Conservation (phyloP, 345 rosid genomes). For the Acer yangbiense region DNA sequence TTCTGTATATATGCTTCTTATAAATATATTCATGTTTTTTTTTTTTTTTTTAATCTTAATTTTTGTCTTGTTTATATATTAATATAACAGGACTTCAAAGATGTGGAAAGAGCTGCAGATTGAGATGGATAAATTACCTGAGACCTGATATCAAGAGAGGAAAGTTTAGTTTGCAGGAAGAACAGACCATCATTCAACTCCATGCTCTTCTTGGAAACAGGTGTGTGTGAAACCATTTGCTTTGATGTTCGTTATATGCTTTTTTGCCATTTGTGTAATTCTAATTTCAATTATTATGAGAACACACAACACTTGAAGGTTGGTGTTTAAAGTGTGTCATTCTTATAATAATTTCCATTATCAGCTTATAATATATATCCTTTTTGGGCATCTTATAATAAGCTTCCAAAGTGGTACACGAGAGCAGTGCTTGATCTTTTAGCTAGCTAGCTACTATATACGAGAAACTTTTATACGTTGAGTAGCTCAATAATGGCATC, state of each 20-base stretch:
- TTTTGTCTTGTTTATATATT: background rate
- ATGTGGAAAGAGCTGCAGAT: constrained; percentile 68
- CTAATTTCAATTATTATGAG: too few relatives aligned
- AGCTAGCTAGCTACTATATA: too few relatives aligned
- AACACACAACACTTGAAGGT: background rate
- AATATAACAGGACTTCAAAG: constrained; percentile 47
- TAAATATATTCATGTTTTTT: too few relatives aligned
- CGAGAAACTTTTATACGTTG: too few relatives aligned
- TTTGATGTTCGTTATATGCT: background rate
- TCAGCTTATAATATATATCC: too few relatives aligned
- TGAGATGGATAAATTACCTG: constrained; percentile 65
- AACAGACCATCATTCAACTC: constrained; percentile 57
- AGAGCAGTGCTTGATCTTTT: background rate
- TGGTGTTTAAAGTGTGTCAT: background rate
- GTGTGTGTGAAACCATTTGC: constrained; percentile 16
- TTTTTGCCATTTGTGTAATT: too few relatives aligned
- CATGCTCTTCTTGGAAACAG: constrained; percentile 64
- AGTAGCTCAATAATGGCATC: background rate
- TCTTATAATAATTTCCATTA: background rate
- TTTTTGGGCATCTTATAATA: too few relatives aligned
- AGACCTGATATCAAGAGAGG: constrained; percentile 66
- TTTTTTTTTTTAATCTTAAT: too few relatives aligned
- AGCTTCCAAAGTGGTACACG: too few relatives aligned
- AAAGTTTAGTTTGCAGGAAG: constrained; percentile 55
- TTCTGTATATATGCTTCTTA: too few relatives aligned